phyloP scores from a whole-genome alignment of 768 basidiomycete species.

The Rhodotorula toruloides region DNA sequence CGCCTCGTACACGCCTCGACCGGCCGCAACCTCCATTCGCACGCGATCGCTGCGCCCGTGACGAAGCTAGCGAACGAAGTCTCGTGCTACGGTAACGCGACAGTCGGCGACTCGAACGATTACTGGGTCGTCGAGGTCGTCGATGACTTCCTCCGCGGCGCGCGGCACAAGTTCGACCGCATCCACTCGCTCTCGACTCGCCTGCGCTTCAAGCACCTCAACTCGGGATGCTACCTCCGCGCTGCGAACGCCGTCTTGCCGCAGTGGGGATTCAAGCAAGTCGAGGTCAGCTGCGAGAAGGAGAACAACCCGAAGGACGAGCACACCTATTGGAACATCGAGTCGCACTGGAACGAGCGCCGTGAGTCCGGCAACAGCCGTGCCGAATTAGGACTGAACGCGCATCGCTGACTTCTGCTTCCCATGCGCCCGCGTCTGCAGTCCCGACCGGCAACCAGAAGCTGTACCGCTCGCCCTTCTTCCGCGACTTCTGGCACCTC shows the following conservation, averaged over 20 bases:
- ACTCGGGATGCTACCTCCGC: slow-evolving; percentile 76
- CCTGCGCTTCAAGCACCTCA: slow-evolving; percentile 71
- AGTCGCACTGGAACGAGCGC: slow-evolving; percentile 93
- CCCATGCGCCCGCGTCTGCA: too few relatives aligned
- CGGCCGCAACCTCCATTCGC: slow-evolving; percentile 85
- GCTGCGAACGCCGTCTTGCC: slow-evolving; percentile 85
- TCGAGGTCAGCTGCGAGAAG: slow-evolving; percentile 90
- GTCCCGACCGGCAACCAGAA: slow-evolving; percentile 78
- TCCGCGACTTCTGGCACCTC: slow-evolving; percentile 96
- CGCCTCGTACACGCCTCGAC: slow-evolving; percentile 78
- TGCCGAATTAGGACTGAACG: too few relatives aligned
- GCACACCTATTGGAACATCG: slow-evolving; percentile 97
- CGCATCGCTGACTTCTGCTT: slow-evolving; percentile 3
- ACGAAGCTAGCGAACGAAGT: slow-evolving; percentile 87
- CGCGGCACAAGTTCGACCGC: slow-evolving; percentile 55
- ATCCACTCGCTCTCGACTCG: slow-evolving; percentile 90
- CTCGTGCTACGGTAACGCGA: slow-evolving; percentile 85
- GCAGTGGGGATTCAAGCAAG: slow-evolving; percentile 99
- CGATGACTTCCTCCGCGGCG: slow-evolving; percentile 67
- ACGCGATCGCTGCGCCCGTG: slow-evolving; percentile 77
- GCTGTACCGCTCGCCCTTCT: slow-evolving; percentile 82
- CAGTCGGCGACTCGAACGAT: slow-evolving; percentile 80
- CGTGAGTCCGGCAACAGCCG: slow-evolving; percentile 68
- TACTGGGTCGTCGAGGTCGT: slow-evolving; percentile 91
- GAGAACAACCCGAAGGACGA: slow-evolving; percentile 72